These are phyloP conservation scores for Saposhnikovia divaricata DNA, from an alignment of 129 eudicot genomes.

Conservation along the genomic window DNA sequence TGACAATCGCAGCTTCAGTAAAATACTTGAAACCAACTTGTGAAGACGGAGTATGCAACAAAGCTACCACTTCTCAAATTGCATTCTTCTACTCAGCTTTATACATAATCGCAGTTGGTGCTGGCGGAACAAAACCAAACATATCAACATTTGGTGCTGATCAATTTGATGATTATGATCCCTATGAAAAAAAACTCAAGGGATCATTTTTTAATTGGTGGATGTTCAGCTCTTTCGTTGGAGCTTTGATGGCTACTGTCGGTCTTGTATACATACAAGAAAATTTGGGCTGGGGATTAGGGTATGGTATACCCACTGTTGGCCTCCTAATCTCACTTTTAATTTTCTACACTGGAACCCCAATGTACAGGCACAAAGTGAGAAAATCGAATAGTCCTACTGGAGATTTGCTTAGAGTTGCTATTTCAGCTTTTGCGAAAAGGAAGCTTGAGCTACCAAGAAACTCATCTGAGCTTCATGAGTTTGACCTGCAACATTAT, in stretches of 20 bases:
- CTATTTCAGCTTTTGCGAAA: conserved; percentile 41
- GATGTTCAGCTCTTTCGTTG: conserved; percentile 85
- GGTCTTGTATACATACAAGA: conserved; percentile 94
- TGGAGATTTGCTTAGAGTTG: conserved; percentile 37
- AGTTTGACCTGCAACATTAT: conserved; percentile 45
- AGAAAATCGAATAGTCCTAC: conserved; percentile 50
- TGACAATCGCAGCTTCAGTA: conserved; percentile 77
- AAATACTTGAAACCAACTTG: conserved; percentile 70
- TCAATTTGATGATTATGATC: conserved; percentile 83
- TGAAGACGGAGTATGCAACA: conserved; percentile 56
- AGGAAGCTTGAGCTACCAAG: conserved; percentile 40
- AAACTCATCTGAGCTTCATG: conserved; percentile 50
- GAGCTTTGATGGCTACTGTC: conserved; percentile 66
- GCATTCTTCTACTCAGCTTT: conserved; percentile 75
- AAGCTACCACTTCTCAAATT: conserved; percentile 54
- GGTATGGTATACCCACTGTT: conserved; percentile 83
- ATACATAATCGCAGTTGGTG: conserved; percentile 77
- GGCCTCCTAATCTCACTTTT: conserved; percentile 58
- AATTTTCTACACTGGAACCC: conserved; percentile 76
- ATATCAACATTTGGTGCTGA: conserved; percentile 97
- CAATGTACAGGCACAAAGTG: conserved; percentile 75
- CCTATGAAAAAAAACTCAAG: conserved; percentile 63
- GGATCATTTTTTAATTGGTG: conserved; percentile 95
- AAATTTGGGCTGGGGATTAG: conserved; percentile 88
- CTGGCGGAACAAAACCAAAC: conserved; percentile 95